Evolutionary conservation across 2,329 filamentous ascomycete species (phyloP).

Genomic region (Apiospora rasikravindrae): DNA sequence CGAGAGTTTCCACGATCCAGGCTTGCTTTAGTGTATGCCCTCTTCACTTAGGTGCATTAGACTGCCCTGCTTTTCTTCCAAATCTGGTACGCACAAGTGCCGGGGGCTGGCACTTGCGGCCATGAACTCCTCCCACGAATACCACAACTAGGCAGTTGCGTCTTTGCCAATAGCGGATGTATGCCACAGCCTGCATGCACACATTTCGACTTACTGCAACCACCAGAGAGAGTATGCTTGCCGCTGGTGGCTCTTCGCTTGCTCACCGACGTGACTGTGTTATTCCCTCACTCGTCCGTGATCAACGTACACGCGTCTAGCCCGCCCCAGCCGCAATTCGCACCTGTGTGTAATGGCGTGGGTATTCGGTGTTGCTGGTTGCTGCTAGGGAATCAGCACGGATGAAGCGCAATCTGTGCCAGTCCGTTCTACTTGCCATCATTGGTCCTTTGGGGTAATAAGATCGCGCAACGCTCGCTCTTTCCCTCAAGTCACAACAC

Average conservation of each 20-base stretch:
- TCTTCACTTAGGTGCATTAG: neutral
- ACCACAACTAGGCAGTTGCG: neutral
- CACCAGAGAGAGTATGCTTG: neutral
- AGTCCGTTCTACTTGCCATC: neutral
- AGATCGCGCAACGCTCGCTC: neutral
- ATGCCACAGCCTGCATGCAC: neutral
- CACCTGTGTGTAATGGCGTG: neutral
- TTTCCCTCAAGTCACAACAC: neutral
- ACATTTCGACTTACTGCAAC: neutral
- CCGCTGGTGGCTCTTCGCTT: neutral
- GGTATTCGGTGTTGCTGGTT: neutral
- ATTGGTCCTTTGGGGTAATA: neutral
- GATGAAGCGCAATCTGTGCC: neutral
- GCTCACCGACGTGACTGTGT: neutral
- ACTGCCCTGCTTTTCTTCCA: neutral
- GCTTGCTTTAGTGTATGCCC: neutral
- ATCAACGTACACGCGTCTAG: neutral
- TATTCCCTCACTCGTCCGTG: constrained; percentile 1
- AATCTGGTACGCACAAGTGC: neutral
- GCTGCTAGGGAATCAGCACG: neutral
- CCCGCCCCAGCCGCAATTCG: neutral
- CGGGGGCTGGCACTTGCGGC: neutral
- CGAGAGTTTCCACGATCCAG: constrained; percentile 11
- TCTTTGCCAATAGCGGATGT: neutral
- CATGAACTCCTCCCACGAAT: neutral